These are phyloP conservation scores for Sporisorium sorghi DNA, from an alignment of 1,284 basidiomycete genomes.

Conservation along the genomic window DNA sequence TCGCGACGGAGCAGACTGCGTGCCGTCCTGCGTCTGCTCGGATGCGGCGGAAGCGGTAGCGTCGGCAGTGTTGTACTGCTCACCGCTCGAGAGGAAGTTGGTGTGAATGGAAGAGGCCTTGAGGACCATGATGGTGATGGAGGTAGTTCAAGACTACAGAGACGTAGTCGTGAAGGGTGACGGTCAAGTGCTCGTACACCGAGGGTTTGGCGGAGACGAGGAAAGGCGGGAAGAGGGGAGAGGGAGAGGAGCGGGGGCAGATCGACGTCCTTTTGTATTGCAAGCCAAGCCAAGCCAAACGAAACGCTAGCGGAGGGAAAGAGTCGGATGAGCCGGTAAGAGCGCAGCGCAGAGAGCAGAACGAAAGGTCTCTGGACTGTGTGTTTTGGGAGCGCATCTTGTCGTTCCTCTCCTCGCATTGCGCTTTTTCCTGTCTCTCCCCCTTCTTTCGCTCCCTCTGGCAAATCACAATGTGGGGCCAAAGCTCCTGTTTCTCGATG, in stretches of 20 bases:
- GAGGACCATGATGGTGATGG: slow-evolving; percentile 51
- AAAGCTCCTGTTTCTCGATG: neutral
- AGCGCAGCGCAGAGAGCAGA: neutral
- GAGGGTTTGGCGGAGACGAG: neutral
- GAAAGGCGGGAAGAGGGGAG: neutral
- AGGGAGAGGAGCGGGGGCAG: neutral
- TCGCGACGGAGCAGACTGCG: slow-evolving; percentile 3
- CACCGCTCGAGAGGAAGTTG: slow-evolving; percentile 54
- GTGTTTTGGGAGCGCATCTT: slow-evolving; percentile 1
- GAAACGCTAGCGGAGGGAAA: neutral
- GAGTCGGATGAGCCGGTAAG: slow-evolving; percentile 22
- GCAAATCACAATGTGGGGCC: slow-evolving; percentile 1
- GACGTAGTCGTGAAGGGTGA: neutral
- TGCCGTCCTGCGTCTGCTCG: slow-evolving; percentile 4
- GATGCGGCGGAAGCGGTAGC: slow-evolving; percentile 20
- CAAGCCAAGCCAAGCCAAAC: neutral
- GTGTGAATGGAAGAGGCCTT: slow-evolving; percentile 60
- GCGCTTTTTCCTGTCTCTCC: neutral
- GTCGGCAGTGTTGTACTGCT: slow-evolving; percentile 50
- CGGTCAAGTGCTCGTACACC: neutral
- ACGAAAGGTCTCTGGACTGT: too few relatives aligned
- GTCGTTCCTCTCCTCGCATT: neutral
- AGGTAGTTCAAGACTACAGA: neutral
- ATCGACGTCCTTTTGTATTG: slow-evolving; percentile 22
- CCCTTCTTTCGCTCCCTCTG: neutral